Percentiles rank a stretch among this genome's conserved stretches.
Conservation (phyloP, 176 grass and related monocot species). For the Canna indica region DNA sequence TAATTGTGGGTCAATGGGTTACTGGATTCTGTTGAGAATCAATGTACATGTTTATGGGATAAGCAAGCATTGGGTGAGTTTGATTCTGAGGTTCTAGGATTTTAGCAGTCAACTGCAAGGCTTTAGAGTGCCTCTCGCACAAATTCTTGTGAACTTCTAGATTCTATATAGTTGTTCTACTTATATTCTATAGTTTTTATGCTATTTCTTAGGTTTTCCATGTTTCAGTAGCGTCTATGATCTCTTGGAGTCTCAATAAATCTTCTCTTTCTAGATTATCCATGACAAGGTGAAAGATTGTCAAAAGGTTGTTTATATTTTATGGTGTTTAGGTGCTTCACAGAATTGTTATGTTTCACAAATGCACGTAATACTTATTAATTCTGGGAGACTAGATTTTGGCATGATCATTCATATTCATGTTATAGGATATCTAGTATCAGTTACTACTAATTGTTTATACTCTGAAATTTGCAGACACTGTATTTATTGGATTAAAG, state of each 20-base stretch:
- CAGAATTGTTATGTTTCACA: not conserved
- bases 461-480: not conserved
- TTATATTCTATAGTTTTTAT: no score
- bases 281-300: no score
- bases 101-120: not conserved
- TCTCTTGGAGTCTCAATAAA: no score
- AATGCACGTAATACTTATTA: no score
- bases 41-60: not conserved
- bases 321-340: not conserved
- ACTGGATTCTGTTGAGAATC: not conserved
- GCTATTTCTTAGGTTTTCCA: no score
- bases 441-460: not conserved
- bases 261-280: no score
- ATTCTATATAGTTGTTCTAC: not conserved
- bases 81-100: not conserved
- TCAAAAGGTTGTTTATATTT: not conserved
- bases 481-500: not conserved
- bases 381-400: no score
- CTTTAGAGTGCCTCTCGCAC: not conserved
- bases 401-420: not conserved
- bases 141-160: no score
- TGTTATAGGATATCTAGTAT: not conserved
- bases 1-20: not conserved
- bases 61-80: not conserved
- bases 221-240: no score